Evolutionary conservation across 2,329 filamentous ascomycete genomes (phyloP).

Genomic region (Pseudogymnoascus sp.): DNA sequence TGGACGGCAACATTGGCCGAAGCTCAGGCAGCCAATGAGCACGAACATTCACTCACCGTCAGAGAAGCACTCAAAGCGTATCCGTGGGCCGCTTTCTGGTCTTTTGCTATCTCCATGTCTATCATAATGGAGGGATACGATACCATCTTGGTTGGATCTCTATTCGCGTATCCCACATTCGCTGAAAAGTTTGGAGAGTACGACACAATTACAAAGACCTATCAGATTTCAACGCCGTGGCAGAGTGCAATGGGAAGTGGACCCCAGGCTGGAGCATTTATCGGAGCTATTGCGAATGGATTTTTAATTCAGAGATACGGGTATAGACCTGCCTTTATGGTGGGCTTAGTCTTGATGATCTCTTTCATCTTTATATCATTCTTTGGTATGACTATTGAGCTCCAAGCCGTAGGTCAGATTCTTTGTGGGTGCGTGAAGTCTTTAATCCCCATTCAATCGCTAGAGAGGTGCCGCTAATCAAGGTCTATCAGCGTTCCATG

Average conservation of each 20-base stretch:
- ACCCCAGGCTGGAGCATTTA: background rate
- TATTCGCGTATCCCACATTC: slow-evolving; percentile 26
- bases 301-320: background rate
- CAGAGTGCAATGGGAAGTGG: too few species aligned
- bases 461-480: too few species aligned
- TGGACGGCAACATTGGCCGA: too few species aligned
- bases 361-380: background rate
- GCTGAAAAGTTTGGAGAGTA: slow-evolving; percentile 23
- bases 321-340: background rate
- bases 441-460: background rate
- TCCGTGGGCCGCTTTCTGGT: slow-evolving; percentile 19
- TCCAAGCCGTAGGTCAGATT: background rate
- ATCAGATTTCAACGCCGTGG: too few species aligned
- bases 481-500: slow-evolving; percentile 39
- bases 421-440: slow-evolving; percentile 5
- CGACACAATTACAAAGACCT: slow-evolving; percentile 24
- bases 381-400: background rate
- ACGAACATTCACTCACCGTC: too few species aligned
- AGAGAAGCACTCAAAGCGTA: background rate
- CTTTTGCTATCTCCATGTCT: slow-evolving; percentile 27
- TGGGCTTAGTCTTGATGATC: background rate
- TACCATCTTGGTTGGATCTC: slow-evolving; percentile 27
- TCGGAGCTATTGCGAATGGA: slow-evolving; percentile 11
- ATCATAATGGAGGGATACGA: slow-evolving; percentile 33
- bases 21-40: too few species aligned